Conservation (phyloP, 2,329 filamentous ascomycete genomes). For the Neocucurbitaria cava region DNA sequence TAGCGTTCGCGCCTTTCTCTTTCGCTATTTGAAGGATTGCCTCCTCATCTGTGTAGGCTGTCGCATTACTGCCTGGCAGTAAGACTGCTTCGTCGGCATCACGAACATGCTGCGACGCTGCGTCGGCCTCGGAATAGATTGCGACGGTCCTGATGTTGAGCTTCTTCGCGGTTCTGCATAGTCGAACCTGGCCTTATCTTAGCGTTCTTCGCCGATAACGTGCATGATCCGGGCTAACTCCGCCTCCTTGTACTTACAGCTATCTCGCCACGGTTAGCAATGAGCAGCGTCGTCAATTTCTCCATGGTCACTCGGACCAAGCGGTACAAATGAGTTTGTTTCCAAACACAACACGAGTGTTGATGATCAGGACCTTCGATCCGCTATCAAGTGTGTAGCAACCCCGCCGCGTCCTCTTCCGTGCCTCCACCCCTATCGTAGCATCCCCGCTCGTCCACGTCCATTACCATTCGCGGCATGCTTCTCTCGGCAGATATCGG, state of each 20-base stretch:
- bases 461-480: too few species aligned
- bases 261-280: slow-evolving; percentile 68
- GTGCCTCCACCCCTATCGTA: too few species aligned
- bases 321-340: not conserved
- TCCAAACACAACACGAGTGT: too few species aligned
- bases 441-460: too few species aligned
- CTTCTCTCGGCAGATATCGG: not conserved
- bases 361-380: too few species aligned
- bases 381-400: too few species aligned
- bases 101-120: slow-evolving; percentile 34
- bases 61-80: slow-evolving; percentile 27
- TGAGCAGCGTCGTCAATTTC: slow-evolving; percentile 53
- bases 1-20: slow-evolving; percentile 44
- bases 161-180: not conserved
- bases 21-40: slow-evolving; percentile 35
- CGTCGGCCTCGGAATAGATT: slow-evolving; percentile 17
- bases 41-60: slow-evolving; percentile 37
- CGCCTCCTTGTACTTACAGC: slow-evolving; percentile 36
- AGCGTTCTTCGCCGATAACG: not conserved
- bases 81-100: slow-evolving; percentile 44
- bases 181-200: slow-evolving; percentile 2
- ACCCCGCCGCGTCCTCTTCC: too few species aligned
- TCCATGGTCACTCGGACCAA: slow-evolving; percentile 38
- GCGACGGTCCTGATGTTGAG: not conserved
- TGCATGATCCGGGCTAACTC: slow-evolving; percentile 4